Percentiles rank a stretch among this genome's conserved stretches.
Evolutionary conservation across 345 rosid genomes (phyloP).

Genomic region (Anacardium occidentale): DNA sequence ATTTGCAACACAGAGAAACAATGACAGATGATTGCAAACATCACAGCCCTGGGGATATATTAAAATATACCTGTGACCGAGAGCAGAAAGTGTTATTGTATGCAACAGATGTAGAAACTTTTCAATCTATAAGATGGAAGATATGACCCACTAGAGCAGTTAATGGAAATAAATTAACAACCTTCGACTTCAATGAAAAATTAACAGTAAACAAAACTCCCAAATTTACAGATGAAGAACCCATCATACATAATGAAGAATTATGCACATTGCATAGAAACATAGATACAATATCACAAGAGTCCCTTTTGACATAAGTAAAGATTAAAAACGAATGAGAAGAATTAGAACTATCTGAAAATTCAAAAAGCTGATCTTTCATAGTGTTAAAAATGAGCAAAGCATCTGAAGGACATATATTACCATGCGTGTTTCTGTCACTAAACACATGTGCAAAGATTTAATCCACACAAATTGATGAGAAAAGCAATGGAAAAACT

Average conservation of each 20-base stretch:
- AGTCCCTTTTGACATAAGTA: background rate
- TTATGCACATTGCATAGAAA: background rate
- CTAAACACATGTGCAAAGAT: too few species aligned
- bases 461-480: too few species aligned
- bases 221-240: background rate
- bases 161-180: background rate
- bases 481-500: background rate
- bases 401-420: background rate
- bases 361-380: background rate
- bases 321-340: background rate
- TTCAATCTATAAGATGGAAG: background rate
- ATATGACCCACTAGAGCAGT: background rate
- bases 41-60: slow-evolving; percentile 93
- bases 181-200: background rate
- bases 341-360: background rate
- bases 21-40: slow-evolving; percentile 84
- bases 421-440: too few species aligned
- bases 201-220: background rate
- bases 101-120: background rate
- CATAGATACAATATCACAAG: background rate
- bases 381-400: background rate
- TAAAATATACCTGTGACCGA: slow-evolving; percentile 69
- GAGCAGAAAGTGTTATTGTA: slow-evolving; percentile 12
- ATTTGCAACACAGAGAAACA: slow-evolving; percentile 88
- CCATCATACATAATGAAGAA: background rate